phyloP scores from a whole-genome alignment of 768 basidiomycete genomes.

The Gloeostereum incarnatum region DNA sequence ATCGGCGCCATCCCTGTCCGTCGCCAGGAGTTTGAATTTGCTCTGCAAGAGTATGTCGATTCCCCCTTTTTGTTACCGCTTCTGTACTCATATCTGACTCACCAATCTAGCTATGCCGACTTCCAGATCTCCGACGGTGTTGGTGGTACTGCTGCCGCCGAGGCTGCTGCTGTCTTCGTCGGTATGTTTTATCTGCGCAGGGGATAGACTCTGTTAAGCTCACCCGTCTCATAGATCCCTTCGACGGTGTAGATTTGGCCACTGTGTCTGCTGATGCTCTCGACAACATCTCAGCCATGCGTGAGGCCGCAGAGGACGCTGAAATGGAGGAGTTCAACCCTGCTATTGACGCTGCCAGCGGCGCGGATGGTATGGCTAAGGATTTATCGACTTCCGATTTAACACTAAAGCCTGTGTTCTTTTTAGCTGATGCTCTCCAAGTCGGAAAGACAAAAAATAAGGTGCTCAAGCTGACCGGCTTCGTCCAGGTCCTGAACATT shows the following conservation, averaged over 20 bases:
- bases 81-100: neutral
- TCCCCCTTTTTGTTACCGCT: neutral
- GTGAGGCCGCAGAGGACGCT: constrained; percentile 24
- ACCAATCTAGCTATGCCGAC: constrained; percentile 19
- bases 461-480: constrained; percentile 30
- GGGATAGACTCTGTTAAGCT: neutral
- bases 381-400: neutral
- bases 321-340: constrained; percentile 28
- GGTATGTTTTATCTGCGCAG: constrained; percentile 6
- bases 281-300: constrained; percentile 16
- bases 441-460: constrained; percentile 36
- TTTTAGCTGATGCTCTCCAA: constrained; percentile 22
- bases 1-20: constrained; percentile 12
- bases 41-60: constrained; percentile 11
- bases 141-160: constrained; percentile 22
- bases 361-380: constrained; percentile 16
- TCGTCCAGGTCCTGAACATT: constrained; percentile 23
- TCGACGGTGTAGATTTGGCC: constrained; percentile 21
- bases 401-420: neutral
- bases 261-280: constrained; percentile 5
- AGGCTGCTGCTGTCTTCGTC: constrained; percentile 30
- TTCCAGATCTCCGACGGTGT: constrained; percentile 31
- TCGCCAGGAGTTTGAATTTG: constrained; percentile 10
- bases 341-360: constrained; percentile 21
- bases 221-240: constrained; percentile 13